phyloP scores from a whole-genome alignment of 2,329 filamentous ascomycete genomes.

The Beauveria sp. region DNA sequence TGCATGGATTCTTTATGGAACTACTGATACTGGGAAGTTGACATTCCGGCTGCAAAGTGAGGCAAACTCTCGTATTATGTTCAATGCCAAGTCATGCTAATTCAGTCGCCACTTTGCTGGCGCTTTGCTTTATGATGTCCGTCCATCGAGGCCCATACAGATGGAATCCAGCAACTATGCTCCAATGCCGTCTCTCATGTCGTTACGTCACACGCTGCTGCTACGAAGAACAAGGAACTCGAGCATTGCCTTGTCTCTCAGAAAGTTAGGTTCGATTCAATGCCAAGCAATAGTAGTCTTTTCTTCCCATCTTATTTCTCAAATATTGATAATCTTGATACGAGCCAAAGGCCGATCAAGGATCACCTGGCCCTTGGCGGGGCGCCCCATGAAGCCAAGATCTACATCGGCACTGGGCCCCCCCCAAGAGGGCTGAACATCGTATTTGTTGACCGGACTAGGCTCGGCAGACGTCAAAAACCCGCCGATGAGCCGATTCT shows the following conservation, averaged over 20 bases:
- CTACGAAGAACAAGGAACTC: no score
- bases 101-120: no score
- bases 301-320: background rate
- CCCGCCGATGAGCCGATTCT: no score
- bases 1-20: background rate
- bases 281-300: background rate
- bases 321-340: background rate
- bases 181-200: background rate
- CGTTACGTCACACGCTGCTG: no score
- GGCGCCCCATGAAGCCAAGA: background rate
- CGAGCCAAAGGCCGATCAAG: background rate
- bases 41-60: background rate
- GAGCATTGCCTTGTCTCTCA: no score
- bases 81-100: background rate
- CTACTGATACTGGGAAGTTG: background rate
- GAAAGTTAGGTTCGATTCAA: background rate
- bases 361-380: background rate
- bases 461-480: background rate
- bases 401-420: background rate
- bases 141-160: no score
- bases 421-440: background rate
- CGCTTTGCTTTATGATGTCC: rapidly evolving
- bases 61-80: background rate
- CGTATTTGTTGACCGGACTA: background rate
- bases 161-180: background rate